Evolutionary conservation across 2,329 filamentous ascomycete genomes (phyloP), one percentile per base, ranked within the genome.

Genomic region (Ophiocordyceps polyrhachis-furcata): DNA sequence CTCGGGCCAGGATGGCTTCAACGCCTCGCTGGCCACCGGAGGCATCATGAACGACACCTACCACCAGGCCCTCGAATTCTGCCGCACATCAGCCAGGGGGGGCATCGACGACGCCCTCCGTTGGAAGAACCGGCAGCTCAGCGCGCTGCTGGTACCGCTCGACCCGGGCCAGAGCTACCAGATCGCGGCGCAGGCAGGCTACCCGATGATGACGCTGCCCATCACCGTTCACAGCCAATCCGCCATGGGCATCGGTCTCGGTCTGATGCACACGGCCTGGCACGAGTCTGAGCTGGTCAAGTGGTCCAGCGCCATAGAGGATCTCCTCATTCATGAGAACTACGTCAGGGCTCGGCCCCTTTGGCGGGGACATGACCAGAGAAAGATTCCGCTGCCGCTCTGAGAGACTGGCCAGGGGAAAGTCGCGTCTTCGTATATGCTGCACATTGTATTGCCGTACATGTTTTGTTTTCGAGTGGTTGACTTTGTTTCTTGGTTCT

Each of bases 111-210:
- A 74, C 12, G 82, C 81, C 2, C 65, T 87, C 7, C 59, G 54
- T 7, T 57, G 68, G 5, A 19, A 23, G 9, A 8, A 11, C 25
- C 3, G 5, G 50, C 58, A 65, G 20, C 62, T 86, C 1, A 69
- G 76, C 46, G 81, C 72, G 2, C 64, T 87, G 2, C 65, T 88
- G 1, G 77, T 83, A 0, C 81, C 81, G 5, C 68, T 79, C 0
- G 75, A 81, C 53, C 76, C 81, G 3, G 81, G 71, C 0, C 78
- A 83, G 56, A 73, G 73, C 4, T 76, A 76, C 49, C 76, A 83
- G 59, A 73, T 83, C 47, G 77, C 80, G 0, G 82, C 83, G 0
- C 80, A 86, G 60, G 83, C 82, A 5, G 81, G 81, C 0, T 87
- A 86, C 54, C 82, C 81, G 0, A 69, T 83, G 55, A 67, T 86